Conservation (phyloP, 176 grass and related monocot genomes). For the Carex kokanica region DNA sequence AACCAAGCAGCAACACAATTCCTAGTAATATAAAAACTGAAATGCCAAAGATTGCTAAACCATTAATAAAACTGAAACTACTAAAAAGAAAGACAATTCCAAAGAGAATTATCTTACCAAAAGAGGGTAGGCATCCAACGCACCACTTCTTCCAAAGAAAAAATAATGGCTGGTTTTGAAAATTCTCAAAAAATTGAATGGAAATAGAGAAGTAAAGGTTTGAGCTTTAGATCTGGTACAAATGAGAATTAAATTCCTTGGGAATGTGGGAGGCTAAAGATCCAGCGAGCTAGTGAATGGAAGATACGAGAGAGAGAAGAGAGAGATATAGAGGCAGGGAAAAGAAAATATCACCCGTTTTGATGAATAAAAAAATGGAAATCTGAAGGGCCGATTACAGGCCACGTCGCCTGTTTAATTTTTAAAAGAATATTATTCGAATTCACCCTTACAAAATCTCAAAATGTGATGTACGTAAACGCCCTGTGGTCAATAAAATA, state of each 20-base stretch:
- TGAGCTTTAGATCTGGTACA: slow-evolving; percentile 5
- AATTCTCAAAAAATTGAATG: background rate
- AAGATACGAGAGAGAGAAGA: background rate
- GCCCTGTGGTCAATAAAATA: background rate
- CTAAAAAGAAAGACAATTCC: background rate
- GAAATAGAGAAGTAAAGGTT: background rate
- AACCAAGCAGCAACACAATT: background rate
- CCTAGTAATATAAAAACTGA: background rate
- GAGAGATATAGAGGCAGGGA: background rate
- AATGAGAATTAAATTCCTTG: background rate
- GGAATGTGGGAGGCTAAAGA: background rate
- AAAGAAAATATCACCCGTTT: background rate
- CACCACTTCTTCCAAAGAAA: background rate
- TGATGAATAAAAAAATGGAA: background rate
- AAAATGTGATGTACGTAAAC: no score
- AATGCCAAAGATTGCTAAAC: background rate
- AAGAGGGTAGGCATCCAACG: background rate
- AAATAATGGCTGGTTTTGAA: background rate
- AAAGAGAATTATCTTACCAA: slow-evolving; percentile 7
- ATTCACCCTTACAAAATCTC: background rate
- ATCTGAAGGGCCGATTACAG: background rate
- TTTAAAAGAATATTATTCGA: background rate
- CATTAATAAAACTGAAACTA: background rate
- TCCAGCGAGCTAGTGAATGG: background rate
- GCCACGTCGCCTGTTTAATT: background rate